These are phyloP conservation scores for Xylariaceae sp. DNA, from an alignment of 2,329 filamentous ascomycete genomes.

Conservation along the genomic window DNA sequence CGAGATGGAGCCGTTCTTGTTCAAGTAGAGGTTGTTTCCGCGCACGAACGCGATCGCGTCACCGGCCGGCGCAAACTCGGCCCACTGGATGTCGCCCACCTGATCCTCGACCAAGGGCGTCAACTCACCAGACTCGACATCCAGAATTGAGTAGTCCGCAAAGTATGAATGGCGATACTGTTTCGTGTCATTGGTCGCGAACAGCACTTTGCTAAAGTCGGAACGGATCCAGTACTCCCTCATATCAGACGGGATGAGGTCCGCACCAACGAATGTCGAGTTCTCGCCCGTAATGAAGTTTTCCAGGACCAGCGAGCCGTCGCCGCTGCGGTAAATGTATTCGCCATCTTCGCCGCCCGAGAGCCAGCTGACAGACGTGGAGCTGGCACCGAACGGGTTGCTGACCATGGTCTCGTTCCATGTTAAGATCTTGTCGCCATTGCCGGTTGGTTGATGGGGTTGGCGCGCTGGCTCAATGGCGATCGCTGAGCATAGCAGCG, in stretches of 20 bases:
- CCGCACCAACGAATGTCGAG: conserved; percentile 59
- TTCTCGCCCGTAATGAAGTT: conserved; percentile 62
- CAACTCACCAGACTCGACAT: conserved; percentile 59
- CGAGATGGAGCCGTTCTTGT: conserved; percentile 54
- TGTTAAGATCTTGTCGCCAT: conserved; percentile 57
- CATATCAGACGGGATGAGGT: conserved; percentile 57
- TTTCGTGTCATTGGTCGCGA: conserved; percentile 68
- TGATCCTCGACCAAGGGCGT: conserved; percentile 61
- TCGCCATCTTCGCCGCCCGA: conserved; percentile 62
- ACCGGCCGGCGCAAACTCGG: conserved; percentile 60
- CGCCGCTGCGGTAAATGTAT: conserved; percentile 56
- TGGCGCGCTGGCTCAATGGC: conserved; percentile 55
- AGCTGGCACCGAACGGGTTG: conserved; percentile 48
- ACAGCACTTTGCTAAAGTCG: conserved; percentile 61
- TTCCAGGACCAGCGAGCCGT: conserved; percentile 60
- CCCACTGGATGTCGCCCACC: conserved; percentile 68
- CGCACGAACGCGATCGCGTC: conserved; percentile 68
- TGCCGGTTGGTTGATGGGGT: conserved; percentile 58
- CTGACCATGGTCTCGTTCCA: conserved; percentile 62
- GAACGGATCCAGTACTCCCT: conserved; percentile 64
- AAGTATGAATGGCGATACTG: conserved; percentile 71
- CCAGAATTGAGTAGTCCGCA: conserved; percentile 66
- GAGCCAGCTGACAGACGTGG: conserved; percentile 59
- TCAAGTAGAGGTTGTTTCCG: conserved; percentile 66
- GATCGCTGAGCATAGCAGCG: conserved; percentile 24